Evolutionary conservation across 208 protist genomes (phyloP), one percentile per base, ranked within the genome.

Genomic region (Herpetomonas samuelpessoai): DNA sequence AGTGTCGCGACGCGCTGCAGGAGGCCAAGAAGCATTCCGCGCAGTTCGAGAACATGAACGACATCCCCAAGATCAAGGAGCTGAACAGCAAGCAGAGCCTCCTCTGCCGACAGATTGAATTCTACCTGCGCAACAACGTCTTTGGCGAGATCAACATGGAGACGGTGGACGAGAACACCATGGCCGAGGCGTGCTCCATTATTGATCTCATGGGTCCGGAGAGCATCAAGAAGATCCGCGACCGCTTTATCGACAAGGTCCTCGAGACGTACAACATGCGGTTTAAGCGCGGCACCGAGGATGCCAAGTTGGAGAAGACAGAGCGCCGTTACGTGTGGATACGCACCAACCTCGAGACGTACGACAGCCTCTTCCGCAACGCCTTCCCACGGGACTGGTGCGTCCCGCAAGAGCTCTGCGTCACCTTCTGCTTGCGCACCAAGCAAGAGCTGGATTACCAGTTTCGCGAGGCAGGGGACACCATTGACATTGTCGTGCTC

Each of bases 291-390:
- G 91, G 87, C 28, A 86, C 81, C 28, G 88, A 97, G 26, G 76
- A 92, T 46, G 85, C 91, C 4, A 83, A 84, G 59, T 76, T 97
- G 29, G 83, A 96, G 49, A 80, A 90, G 24, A 94, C 94, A 7
- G 91, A 97, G 54, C 76, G 91, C 3, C 79, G 94, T n/a, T 98
- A 95, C 74, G 81, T 93, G 1, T 97, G 80, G 73, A 81, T 97
- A 28, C 84, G 88, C 47, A 84, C 71, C 24, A 62, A 89, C 35
- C 63, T 98, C 26, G 79, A 96, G 28, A 74, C 74, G 16, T 93
- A 95, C 71, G 72, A 92, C 22, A 62, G 77, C 53, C 53, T 90
- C 46, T 93, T 93, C 46, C 46, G 63, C 27, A 85, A 83, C 31
- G 86, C 96, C 6, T 96, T 97, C 51, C 93, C 93, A 1, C 68